Base-by-base conservation (phyloP, 306 rosid genomes). In the Ceratonia siliqua region DNA sequence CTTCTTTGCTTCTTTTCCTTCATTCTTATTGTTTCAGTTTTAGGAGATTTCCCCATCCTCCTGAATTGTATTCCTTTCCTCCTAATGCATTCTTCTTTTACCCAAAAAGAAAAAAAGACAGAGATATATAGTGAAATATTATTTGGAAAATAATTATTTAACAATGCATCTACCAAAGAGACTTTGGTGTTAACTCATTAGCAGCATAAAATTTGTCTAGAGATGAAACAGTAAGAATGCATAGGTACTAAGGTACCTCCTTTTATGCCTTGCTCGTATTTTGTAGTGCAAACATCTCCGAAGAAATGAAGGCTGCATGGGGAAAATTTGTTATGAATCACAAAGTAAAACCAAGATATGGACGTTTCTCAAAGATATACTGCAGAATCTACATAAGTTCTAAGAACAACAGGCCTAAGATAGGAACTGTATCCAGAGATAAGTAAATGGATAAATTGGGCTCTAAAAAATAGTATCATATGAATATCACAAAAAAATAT, bases 221-320 rank as follows among this genome's bases (percentile, higher is more conserved):
- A 49, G 24, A 30, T 45, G 13, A 2, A 64, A 35, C 35, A 28
- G 10, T 58, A 22, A 18, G 24, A 78, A 53, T 61, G 70, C 65
- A 61, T 43, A 0, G 57, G 50, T 82, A 93, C 98, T 55, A 36
- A 0, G 57, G 50, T 82, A 93, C 98, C 98, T 90, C 85, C 39
- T 76, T 61, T 78, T 86, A 6, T 68, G 87, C 86, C 70, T 89
- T 57, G 89, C 94, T 77, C 78, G 89, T 73, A 89, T 81, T 85
- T 90, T 89, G 87, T 87, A 93, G 25, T 43, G 82, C 89, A 93
- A 78, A 84, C 91, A 89, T 89, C 96, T 86, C 72, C 82, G 81
- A 24, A 89, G 96, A 86, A 84, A 86, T 64, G 90, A 78, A 62
- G 98, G 98, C 98, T 90, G 76, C 91, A 84, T n/a, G n/a, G 79